These are phyloP conservation scores for Teratosphaeria gauchensis DNA, from an alignment of 2,329 filamentous ascomycete species.

Conservation along the genomic window DNA sequence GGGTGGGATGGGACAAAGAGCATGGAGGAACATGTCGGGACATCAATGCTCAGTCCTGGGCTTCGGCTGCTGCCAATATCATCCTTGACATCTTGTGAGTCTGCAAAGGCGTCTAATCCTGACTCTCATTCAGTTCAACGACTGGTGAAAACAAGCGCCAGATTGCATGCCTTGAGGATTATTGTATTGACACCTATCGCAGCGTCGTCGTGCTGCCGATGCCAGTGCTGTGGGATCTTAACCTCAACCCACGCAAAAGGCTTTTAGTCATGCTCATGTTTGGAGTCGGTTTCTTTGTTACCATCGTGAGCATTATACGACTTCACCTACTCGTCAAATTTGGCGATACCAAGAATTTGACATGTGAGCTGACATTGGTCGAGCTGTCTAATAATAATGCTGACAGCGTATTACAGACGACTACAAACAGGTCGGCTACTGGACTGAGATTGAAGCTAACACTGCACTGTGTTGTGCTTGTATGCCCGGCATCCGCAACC, in stretches of 20 bases:
- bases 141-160: not conserved
- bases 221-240: constrained; percentile 4
- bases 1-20: constrained; percentile 5
- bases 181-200: not conserved
- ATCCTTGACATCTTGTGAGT: constrained; percentile 11
- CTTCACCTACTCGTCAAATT: constrained; percentile 7
- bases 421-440: constrained; percentile 5
- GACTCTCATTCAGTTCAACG: not conserved
- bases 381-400: not conserved
- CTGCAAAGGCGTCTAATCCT: not conserved
- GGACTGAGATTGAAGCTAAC: constrained; percentile 4
- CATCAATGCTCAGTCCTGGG: constrained; percentile 8
- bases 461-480: constrained; percentile 8
- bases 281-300: constrained; percentile 7
- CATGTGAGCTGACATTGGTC: not conserved
- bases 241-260: constrained; percentile 8
- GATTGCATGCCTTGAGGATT: not conserved
- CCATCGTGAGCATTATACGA: constrained; percentile 7
- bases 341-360: constrained; percentile 6
- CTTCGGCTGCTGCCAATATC: constrained; percentile 7
- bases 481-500: constrained; percentile 6
- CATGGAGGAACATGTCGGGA: constrained; percentile 6
- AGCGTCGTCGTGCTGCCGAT: constrained; percentile 13
- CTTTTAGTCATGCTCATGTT: constrained; percentile 6
- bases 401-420: not conserved